Percentiles rank a stretch among this genome's conserved stretches.
These are phyloP conservation scores for Talaromyces nanjingensis DNA, from an alignment of 495 filamentous ascomycete species.

Conservation along the genomic window DNA sequence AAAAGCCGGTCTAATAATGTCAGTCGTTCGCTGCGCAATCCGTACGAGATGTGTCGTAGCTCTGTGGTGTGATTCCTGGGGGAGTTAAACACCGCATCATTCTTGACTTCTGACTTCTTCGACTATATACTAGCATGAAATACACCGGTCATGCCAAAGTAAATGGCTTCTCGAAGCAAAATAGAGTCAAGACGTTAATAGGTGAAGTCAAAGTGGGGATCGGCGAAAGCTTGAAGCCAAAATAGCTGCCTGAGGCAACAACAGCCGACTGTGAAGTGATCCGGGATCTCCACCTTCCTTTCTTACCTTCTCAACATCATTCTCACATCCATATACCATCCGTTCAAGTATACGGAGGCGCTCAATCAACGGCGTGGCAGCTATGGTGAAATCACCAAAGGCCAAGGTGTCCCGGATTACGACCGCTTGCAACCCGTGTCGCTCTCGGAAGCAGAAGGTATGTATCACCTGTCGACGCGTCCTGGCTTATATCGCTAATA, in stretches of 20 bases:
- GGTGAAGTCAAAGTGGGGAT: background rate
- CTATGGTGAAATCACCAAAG: constrained; percentile 11
- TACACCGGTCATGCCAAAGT: background rate
- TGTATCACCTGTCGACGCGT: background rate
- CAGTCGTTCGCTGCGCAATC: background rate
- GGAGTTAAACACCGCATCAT: background rate
- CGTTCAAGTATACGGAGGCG: background rate
- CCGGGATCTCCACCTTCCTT: background rate
- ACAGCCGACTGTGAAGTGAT: background rate
- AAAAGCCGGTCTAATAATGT: background rate
- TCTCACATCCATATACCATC: background rate
- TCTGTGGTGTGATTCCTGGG: background rate
- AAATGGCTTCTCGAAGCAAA: background rate
- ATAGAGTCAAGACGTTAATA: background rate
- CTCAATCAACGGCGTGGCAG: background rate
- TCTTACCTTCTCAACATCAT: background rate
- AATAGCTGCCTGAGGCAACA: background rate
- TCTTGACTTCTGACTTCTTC: background rate
- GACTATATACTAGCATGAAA: background rate
- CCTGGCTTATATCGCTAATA: background rate
- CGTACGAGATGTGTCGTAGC: background rate
- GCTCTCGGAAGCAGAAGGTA: constrained; percentile 35
- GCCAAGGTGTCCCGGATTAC: constrained; percentile 25
- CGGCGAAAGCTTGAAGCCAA: background rate
- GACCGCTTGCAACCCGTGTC: constrained; percentile 30